Evolutionary conservation across 768 basidiomycete species (phyloP).

Genomic region (Auriscalpium microsporum): DNA sequence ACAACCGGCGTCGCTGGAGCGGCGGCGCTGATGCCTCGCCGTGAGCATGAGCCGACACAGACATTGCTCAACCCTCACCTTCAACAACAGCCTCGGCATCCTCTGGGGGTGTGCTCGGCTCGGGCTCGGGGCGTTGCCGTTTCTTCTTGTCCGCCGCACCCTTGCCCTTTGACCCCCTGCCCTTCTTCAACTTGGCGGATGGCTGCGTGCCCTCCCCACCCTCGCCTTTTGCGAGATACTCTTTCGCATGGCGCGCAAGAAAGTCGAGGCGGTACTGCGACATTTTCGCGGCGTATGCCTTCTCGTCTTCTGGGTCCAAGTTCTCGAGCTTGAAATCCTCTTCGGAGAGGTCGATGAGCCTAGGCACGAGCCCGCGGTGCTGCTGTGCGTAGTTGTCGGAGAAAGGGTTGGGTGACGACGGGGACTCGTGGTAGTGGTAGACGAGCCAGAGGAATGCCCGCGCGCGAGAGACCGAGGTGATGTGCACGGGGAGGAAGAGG

Average conservation of each 20-base stretch:
- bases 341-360: slow-evolving; percentile 20
- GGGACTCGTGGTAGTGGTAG: slow-evolving; percentile 38
- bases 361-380: slow-evolving; percentile 22
- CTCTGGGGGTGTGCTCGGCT: slow-evolving; percentile 1
- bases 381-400: slow-evolving; percentile 21
- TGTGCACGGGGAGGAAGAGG: slow-evolving; percentile 33
- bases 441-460: slow-evolving; percentile 40
- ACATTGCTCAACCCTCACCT: not conserved
- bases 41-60: not conserved
- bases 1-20: not conserved
- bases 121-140: slow-evolving; percentile 5
- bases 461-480: slow-evolving; percentile 35
- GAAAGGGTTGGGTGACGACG: slow-evolving; percentile 29
- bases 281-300: slow-evolving; percentile 34
- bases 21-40: not conserved
- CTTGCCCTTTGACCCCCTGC: not conserved
- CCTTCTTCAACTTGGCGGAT: not conserved
- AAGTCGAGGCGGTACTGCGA: slow-evolving; percentile 29
- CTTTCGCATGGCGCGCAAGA: slow-evolving; percentile 21
- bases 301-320: slow-evolving; percentile 35
- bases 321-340: slow-evolving; percentile 33
- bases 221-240: slow-evolving; percentile 13
- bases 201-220: slow-evolving; percentile 10
- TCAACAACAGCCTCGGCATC: slow-evolving; percentile 2
- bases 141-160: slow-evolving; percentile 2